Conservation (phyloP, 2,329 filamentous ascomycete species). For the Alternaria atra region DNA sequence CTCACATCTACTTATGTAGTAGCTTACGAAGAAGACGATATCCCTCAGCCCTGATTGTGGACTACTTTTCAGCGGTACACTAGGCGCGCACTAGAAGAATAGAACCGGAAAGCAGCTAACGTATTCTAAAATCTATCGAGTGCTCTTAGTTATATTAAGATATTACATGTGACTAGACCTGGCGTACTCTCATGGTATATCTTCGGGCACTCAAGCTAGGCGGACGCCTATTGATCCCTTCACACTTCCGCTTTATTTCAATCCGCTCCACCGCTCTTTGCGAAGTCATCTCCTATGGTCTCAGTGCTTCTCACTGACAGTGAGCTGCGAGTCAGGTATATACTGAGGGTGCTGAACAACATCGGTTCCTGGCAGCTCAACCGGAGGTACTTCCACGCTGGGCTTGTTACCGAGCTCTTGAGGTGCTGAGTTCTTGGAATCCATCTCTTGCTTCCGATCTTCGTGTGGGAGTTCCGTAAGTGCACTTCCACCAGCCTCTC, state of each 20-base stretch:
- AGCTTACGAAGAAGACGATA: neutral
- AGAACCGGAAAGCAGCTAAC: neutral
- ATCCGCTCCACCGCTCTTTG: neutral
- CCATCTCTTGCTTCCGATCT: neutral
- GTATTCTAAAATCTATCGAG: neutral
- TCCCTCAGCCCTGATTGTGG: neutral
- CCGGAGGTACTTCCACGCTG: neutral
- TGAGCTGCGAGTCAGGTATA: constrained; percentile 1
- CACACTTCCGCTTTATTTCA: neutral
- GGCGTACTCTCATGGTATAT: neutral
- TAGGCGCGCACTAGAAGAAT: neutral
- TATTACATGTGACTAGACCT: neutral
- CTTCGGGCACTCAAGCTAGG: neutral
- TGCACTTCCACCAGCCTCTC: neutral
- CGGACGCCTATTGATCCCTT: neutral
- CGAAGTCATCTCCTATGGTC: neutral
- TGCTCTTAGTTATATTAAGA: neutral
- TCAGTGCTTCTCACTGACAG: neutral
- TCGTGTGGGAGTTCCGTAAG: neutral
- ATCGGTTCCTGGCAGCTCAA: neutral
- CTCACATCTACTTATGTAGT: neutral
- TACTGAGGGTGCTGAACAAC: neutral
- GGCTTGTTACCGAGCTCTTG: neutral
- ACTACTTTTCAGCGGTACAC: neutral
- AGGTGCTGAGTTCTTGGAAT: neutral